Base-by-base conservation (phyloP, 192 early-diverging fungal genomes). In the Thamnidium elegans region DNA sequence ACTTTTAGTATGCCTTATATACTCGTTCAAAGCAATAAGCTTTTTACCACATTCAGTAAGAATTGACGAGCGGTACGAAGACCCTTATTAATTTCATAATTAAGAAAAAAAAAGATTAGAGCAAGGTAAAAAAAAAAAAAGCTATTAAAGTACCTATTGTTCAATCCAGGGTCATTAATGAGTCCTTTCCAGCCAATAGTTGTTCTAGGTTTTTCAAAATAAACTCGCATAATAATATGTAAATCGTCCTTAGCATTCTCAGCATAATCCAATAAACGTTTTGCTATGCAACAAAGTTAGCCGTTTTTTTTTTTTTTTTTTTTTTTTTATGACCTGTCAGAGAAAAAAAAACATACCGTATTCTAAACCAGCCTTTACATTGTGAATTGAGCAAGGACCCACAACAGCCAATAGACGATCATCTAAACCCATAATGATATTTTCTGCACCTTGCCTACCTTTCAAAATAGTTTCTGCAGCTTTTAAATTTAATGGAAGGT, bases 181-280 rank as follows among this genome's bases (percentile, higher is more conserved):
- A 97, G 80, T 14, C 94, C 96, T 73, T 96, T 96, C 94, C 94
- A 98, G 14, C 94, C 94, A 10, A 93, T 83, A 5, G 88, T 91
- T 4, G 88, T 90, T 62, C 90, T 80, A 14, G 91, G 91, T 69
- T 93, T 93, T 74, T 92, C 90, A 80, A 93, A 93, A 81, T 93
- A 93, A 45, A 90, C 88, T 51, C 91, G 80, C 91, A 93, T 93
- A 34, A 93, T 75, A 36, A 93, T 90, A 30, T 75, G 79, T 68
- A 93, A 69, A 63, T 93, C 90, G 31, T 84, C 79, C 32, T 63
- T 60, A 1, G 76, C 79, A 21, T 74, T 68, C 8, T 86, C 77
- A 19, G 63, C 63, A 52, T 64, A 64, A 4, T 53, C 63, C 3
- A 44, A 54, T 50, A 64, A 30, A 21, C 44, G 52, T 50, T 20